These are phyloP conservation scores for Yarrowia deformans DNA, from an alignment of 805 yeast genomes.

Conservation along the genomic window DNA sequence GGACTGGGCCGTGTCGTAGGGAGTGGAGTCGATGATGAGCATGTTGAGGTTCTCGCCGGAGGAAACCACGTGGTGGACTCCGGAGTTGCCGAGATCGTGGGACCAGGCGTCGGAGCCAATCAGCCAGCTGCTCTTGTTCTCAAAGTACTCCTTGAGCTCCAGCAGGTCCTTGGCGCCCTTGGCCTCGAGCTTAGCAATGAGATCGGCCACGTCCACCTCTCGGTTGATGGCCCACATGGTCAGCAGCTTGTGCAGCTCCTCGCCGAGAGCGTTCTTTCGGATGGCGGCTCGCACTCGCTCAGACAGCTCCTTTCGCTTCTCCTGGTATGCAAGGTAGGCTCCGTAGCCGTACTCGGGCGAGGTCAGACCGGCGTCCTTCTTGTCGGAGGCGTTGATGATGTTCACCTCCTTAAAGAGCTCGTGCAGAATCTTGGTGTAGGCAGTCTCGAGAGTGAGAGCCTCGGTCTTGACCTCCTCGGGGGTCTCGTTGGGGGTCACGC, in stretches of 20 bases:
- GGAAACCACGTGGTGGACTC: slow-evolving; percentile 83
- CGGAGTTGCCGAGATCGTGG: slow-evolving; percentile 88
- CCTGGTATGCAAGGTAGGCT: slow-evolving; percentile 64
- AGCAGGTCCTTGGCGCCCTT: slow-evolving; percentile 50
- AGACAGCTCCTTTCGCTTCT: slow-evolving; percentile 58
- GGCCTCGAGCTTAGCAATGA: slow-evolving; percentile 39
- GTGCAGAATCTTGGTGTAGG: slow-evolving; percentile 74
- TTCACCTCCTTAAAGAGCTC: slow-evolving; percentile 69
- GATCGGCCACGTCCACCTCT: slow-evolving; percentile 48
- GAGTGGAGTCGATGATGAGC: slow-evolving; percentile 87
- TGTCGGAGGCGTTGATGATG: slow-evolving; percentile 65
- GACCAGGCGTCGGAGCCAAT: slow-evolving; percentile 97
- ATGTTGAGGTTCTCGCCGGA: slow-evolving; percentile 81
- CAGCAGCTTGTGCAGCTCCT: slow-evolving; percentile 57
- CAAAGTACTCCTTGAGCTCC: slow-evolving; percentile 56
- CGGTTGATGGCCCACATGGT: slow-evolving; percentile 70
- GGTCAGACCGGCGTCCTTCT: slow-evolving; percentile 54
- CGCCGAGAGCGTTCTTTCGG: slow-evolving; percentile 53
- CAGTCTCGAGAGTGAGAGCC: slow-evolving; percentile 68
- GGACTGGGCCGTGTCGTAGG: slow-evolving; percentile 56
- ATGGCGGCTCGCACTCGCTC: slow-evolving; percentile 56
- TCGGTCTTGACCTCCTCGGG: slow-evolving; percentile 50
- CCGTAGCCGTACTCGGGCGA: slow-evolving; percentile 93
- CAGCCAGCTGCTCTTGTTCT: slow-evolving; percentile 71
- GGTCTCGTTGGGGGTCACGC: slow-evolving; percentile 17